Conservation (phyloP, 257 asterid species). For the Fraxinus pennsylvanica region DNA sequence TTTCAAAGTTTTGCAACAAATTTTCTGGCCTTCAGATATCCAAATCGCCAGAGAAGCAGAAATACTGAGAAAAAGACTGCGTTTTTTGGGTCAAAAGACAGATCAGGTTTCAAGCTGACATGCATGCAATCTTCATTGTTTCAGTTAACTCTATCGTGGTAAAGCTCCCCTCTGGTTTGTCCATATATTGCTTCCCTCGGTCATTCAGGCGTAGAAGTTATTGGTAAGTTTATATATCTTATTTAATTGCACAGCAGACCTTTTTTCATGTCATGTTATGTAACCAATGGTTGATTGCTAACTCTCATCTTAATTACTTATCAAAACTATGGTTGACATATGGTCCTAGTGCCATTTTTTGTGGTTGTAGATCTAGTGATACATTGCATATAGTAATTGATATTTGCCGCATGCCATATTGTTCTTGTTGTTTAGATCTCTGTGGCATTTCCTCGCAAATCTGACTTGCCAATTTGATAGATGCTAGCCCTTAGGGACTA, state of each 20-base stretch:
- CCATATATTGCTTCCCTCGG: constrained; percentile 33
- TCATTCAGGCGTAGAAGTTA: constrained; percentile 29
- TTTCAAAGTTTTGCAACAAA: constrained; percentile 65
- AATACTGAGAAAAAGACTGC: constrained; percentile 52
- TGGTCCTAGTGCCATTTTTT: neutral
- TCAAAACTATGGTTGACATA: neutral
- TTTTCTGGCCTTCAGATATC: constrained; percentile 88
- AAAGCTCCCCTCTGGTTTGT: constrained; percentile 31
- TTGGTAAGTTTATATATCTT: constrained; percentile 30
- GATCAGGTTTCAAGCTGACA: constrained; percentile 50
- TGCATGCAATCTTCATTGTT: constrained; percentile 27
- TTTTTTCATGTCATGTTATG: constrained; percentile 2
- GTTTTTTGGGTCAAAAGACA: constrained; percentile 44
- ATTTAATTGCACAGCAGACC: neutral
- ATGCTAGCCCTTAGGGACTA: neutral
- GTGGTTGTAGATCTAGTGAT: neutral
- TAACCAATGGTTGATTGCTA: neutral
- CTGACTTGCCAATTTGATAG: neutral
- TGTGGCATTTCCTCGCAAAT: neutral
- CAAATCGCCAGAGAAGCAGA: constrained; percentile 97
- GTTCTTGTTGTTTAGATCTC: neutral
- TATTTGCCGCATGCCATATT: neutral
- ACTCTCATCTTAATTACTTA: neutral
- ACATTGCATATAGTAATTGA: neutral
- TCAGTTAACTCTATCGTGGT: constrained; percentile 27